A percentile compares a stretch with the other conserved stretches of the same genome.
These are phyloP conservation scores for Verticillium nonalfalfae DNA, from an alignment of 2,329 filamentous ascomycete genomes.

Conservation along the genomic window DNA sequence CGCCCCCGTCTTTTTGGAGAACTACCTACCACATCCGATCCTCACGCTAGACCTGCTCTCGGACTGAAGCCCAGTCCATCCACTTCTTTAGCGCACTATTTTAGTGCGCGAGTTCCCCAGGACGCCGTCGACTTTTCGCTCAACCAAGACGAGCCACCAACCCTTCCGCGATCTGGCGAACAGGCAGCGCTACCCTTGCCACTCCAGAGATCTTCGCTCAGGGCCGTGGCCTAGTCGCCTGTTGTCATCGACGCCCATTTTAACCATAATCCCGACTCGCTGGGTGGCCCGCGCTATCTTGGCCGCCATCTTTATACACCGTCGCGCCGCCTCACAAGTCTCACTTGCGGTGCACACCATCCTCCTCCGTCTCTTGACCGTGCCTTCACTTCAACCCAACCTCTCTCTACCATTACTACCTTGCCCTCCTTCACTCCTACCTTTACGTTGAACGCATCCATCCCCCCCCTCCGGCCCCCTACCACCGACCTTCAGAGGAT, in stretches of 20 bases:
- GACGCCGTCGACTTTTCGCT: conserved; percentile 6
- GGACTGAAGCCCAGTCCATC: conserved; percentile 13
- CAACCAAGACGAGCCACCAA: conserved; percentile 6
- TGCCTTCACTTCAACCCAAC: not conserved
- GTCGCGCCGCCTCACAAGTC: conserved; percentile 13
- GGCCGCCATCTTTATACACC: conserved; percentile 14
- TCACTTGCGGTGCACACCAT: conserved; percentile 8
- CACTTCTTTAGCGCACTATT: conserved; percentile 13
- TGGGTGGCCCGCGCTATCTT: conserved; percentile 14
- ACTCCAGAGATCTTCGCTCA: conserved; percentile 14
- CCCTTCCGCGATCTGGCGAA: conserved; percentile 11
- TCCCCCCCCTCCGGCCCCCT: not conserved
- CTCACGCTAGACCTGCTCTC: conserved; percentile 10
- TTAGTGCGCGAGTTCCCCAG: conserved; percentile 14
- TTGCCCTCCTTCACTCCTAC: not conserved
- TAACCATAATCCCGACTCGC: conserved; percentile 14
- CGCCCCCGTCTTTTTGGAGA: conserved; percentile 1
- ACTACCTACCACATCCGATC: conserved; percentile 12
- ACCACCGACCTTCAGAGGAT: not conserved
- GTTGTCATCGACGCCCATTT: conserved; percentile 14
- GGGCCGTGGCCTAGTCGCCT: conserved; percentile 12
- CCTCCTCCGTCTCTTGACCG: not conserved
- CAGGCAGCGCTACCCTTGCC: conserved; percentile 13
- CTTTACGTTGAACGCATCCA: not conserved
- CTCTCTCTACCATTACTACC: not conserved